These are phyloP conservation scores for Suillus paluster DNA, from an alignment of 768 basidiomycete species.

Conservation along the genomic window DNA sequence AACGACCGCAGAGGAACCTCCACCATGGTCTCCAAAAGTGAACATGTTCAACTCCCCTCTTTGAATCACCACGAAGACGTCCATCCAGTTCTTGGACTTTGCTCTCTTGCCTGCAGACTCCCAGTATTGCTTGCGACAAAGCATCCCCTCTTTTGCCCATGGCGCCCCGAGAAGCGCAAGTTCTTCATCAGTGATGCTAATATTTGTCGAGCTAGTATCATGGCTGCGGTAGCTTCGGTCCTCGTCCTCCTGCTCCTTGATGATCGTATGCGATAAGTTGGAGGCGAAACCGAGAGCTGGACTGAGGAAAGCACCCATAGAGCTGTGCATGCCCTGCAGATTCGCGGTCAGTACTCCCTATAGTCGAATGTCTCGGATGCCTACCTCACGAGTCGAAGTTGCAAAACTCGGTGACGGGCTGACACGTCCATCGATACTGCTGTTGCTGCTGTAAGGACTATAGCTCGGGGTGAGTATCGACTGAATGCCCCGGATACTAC, in stretches of 20 bases:
- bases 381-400: slow-evolving; percentile 84
- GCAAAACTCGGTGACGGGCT: slow-evolving; percentile 96
- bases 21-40: slow-evolving; percentile 79
- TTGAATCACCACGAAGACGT: slow-evolving; percentile 95
- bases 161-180: slow-evolving; percentile 93
- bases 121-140: slow-evolving; percentile 95
- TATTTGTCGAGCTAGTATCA: slow-evolving; percentile 67
- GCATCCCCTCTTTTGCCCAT: slow-evolving; percentile 99
- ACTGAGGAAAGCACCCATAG: slow-evolving; percentile 71
- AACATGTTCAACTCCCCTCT: slow-evolving; percentile 97
- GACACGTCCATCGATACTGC: slow-evolving; percentile 84
- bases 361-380: slow-evolving; percentile 15
- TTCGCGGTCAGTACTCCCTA: slow-evolving; percentile 17
- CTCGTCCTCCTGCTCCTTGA: slow-evolving; percentile 93
- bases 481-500: slow-evolving; percentile 88
- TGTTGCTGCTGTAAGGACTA: slow-evolving; percentile 86
- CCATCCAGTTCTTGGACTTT: slow-evolving; percentile 89
- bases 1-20: slow-evolving; percentile 66
- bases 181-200: slow-evolving; percentile 94
- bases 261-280: slow-evolving; percentile 95
- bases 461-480: slow-evolving; percentile 72
- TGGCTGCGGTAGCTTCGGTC: slow-evolving; percentile 69
- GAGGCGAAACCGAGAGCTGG: slow-evolving; percentile 96
- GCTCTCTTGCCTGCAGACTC: slow-evolving; percentile 83
- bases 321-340: slow-evolving; percentile 63